phyloP scores from a whole-genome alignment of 768 basidiomycete genomes.

The Pulveroboletus sp. region DNA sequence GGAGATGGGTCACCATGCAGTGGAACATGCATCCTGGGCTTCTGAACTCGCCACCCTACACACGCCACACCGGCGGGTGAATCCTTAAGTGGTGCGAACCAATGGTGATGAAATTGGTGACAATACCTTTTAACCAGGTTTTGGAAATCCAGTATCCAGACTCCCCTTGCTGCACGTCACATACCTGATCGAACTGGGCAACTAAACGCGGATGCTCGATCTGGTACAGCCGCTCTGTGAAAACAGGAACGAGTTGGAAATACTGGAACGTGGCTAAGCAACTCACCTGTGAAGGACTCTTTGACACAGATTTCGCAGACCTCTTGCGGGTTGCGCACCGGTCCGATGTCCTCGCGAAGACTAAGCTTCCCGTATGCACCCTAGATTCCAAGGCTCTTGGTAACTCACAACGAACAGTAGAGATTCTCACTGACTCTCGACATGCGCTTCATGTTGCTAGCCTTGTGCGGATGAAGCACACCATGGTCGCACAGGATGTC shows the following conservation, averaged over 20 bases:
- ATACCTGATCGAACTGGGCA: slow-evolving; percentile 50
- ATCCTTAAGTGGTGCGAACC: slow-evolving; percentile 7
- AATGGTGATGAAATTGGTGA: slow-evolving; percentile 7
- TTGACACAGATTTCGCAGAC: slow-evolving; percentile 61
- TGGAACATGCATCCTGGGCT: slow-evolving; percentile 71
- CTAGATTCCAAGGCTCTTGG: slow-evolving; percentile 6
- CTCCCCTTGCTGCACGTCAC: slow-evolving; percentile 38
- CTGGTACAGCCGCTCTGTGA: slow-evolving; percentile 63
- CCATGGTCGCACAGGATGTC: slow-evolving; percentile 63
- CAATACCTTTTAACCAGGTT: slow-evolving; percentile 67
- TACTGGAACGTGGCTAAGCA: not conserved
- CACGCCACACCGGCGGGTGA: slow-evolving; percentile 6
- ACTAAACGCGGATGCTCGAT: slow-evolving; percentile 63
- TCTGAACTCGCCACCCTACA: slow-evolving; percentile 66
- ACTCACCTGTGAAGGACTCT: slow-evolving; percentile 52
- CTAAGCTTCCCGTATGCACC: slow-evolving; percentile 24
- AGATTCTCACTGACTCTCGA: slow-evolving; percentile 37
- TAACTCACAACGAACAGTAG: not conserved
- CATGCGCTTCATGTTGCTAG: slow-evolving; percentile 64
- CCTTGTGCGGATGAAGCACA: slow-evolving; percentile 54
- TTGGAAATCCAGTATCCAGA: slow-evolving; percentile 71
- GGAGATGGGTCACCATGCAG: slow-evolving; percentile 62
- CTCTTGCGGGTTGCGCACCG: slow-evolving; percentile 43
- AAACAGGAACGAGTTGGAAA: not conserved
- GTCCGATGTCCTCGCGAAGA: slow-evolving; percentile 44